Conservation (phyloP, 1,284 basidiomycete genomes). For the Rhizoctonia solani region DNA sequence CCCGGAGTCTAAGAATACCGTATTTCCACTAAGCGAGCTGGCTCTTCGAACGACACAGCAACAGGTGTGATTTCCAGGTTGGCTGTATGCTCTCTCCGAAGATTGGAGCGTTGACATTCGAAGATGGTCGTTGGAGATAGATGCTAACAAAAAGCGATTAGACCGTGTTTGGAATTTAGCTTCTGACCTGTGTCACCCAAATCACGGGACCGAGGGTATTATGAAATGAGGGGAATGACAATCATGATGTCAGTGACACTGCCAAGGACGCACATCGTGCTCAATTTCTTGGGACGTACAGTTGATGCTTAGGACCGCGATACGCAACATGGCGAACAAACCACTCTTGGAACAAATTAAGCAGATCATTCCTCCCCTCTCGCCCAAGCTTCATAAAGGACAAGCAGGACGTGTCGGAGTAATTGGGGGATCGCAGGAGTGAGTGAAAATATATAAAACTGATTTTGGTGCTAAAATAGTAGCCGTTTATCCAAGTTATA, state of each 20-base stretch:
- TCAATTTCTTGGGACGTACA: neutral
- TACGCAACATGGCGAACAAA: constrained; percentile 33
- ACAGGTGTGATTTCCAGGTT: too few species aligned
- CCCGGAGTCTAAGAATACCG: too few species aligned
- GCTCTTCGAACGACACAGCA: too few species aligned
- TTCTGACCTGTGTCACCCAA: neutral
- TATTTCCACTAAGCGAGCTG: too few species aligned
- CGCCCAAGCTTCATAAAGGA: constrained; percentile 88
- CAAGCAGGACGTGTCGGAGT: constrained; percentile 95
- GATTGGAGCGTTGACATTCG: too few species aligned
- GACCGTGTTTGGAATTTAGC: neutral
- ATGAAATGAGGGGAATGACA: neutral
- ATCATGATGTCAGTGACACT: neutral
- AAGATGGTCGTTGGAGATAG: too few species aligned
- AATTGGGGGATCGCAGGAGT: constrained; percentile 92
- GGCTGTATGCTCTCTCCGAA: neutral
- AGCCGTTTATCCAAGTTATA: constrained; percentile 59
- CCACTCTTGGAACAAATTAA: constrained; percentile 64
- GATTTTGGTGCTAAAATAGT: neutral
- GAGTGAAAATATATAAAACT: constrained; percentile 41
- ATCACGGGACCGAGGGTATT: neutral
- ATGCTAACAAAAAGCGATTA: neutral
- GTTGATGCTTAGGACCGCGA: too few species aligned
- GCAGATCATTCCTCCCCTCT: constrained; percentile 80
- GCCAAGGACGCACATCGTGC: neutral